Evolutionary conservation across 257 asterid species (phyloP).

Genomic region (Henckelia pumila): DNA sequence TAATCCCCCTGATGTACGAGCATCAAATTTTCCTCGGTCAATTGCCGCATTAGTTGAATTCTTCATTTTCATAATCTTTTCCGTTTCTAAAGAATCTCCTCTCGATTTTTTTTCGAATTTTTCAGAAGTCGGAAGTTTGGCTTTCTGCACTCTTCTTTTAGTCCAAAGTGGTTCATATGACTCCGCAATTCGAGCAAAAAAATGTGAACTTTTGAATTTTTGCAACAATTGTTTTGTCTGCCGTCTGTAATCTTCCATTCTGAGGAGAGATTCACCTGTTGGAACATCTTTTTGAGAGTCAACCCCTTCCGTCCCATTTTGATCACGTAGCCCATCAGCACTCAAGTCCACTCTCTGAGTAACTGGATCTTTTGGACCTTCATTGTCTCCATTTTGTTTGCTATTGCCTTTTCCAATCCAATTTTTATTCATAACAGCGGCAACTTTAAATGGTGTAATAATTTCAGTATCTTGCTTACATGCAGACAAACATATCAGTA

Average conservation of each 20-base stretch:
- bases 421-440: constrained; percentile 51
- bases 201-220: constrained; percentile 45
- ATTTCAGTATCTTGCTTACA: constrained; percentile 54
- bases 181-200: constrained; percentile 52
- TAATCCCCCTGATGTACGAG: constrained; percentile 48
- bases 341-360: constrained; percentile 20
- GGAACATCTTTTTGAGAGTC: constrained; percentile 25
- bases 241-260: constrained; percentile 47
- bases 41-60: constrained; percentile 36
- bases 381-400: constrained; percentile 31
- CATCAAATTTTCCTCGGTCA: constrained; percentile 49
- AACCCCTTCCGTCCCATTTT: constrained; percentile 21
- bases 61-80: constrained; percentile 26
- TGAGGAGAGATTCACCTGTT: constrained; percentile 48
- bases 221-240: constrained; percentile 43
- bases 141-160: constrained; percentile 34
- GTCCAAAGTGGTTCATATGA: constrained; percentile 55
- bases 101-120: constrained; percentile 18
- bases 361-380: constrained; percentile 25
- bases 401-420: constrained; percentile 34
- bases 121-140: constrained; percentile 25
- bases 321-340: constrained; percentile 27
- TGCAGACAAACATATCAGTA: constrained; percentile 51
- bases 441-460: constrained; percentile 65
- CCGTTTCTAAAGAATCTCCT: constrained; percentile 25